These are phyloP conservation scores for Phaeosphaeria sp. DNA, from an alignment of 2,329 filamentous ascomycete species.

Conservation along the genomic window DNA sequence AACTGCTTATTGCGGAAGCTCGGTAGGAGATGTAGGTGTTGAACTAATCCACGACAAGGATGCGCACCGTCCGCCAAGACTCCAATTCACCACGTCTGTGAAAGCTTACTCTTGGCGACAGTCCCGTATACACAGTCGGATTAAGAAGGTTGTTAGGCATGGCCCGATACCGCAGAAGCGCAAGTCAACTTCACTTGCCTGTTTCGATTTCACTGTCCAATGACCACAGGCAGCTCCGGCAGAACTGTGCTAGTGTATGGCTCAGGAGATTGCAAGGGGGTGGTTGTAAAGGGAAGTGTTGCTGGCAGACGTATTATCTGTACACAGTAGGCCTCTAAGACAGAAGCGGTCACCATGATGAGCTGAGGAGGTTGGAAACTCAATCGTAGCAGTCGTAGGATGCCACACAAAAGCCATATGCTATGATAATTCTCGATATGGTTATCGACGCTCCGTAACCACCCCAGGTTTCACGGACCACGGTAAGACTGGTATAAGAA, in stretches of 20 bases:
- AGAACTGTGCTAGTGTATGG: background rate
- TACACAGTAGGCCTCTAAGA: too few relatives aligned
- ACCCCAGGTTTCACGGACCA: background rate
- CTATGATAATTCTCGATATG: background rate
- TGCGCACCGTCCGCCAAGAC: background rate
- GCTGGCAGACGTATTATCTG: background rate
- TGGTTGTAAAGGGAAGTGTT: background rate
- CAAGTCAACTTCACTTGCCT: conserved; percentile 4
- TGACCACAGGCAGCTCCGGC: background rate
- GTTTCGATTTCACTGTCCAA: background rate
- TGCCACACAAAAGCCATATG: background rate
- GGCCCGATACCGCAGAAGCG: background rate
- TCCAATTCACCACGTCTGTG: background rate
- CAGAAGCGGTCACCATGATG: background rate
- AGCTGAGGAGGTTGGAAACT: background rate
- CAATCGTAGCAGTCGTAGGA: background rate
- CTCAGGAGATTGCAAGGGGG: background rate
- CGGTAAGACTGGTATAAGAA: background rate
- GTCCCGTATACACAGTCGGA: background rate
- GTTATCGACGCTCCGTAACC: background rate
- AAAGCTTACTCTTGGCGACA: conserved; percentile 3
- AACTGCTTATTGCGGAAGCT: conserved; percentile 6
- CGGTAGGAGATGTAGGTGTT: background rate
- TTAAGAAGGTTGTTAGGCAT: background rate
- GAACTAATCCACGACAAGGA: background rate